Percentiles rank a stretch among this genome's conserved stretches.
Conservation (phyloP, 1,284 basidiomycete genomes). For the Amylostereum areolatum region DNA sequence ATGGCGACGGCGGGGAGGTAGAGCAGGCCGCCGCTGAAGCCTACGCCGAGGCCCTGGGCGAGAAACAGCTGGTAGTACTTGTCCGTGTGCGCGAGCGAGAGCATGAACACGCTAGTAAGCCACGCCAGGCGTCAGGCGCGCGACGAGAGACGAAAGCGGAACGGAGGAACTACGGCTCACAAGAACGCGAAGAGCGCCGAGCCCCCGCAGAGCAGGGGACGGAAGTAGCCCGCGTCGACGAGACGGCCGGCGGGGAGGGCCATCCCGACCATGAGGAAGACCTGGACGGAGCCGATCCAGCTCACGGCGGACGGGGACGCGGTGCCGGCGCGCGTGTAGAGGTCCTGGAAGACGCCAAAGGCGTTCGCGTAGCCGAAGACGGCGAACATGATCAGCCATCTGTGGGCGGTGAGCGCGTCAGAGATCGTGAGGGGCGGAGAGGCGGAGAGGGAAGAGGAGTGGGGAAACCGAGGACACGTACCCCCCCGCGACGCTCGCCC, state of each 20-base stretch:
- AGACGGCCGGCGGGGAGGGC: slow-evolving; percentile 14
- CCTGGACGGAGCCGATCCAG: slow-evolving; percentile 19
- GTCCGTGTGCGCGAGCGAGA: slow-evolving; percentile 12
- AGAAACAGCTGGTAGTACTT: slow-evolving; percentile 15
- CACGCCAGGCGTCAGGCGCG: not conserved
- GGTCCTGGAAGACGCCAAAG: slow-evolving; percentile 19
- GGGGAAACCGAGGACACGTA: not conserved
- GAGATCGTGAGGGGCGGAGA: too few species aligned
- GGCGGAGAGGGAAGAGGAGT: too few species aligned
- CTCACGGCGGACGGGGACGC: slow-evolving; percentile 15
- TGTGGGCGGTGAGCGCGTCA: not conserved
- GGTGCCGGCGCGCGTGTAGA: slow-evolving; percentile 11
- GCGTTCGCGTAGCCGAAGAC: slow-evolving; percentile 16
- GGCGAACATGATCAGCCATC: slow-evolving; percentile 12
- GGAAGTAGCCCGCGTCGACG: slow-evolving; percentile 16
- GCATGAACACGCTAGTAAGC: slow-evolving; percentile 13
- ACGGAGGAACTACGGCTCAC: not conserved
- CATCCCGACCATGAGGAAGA: slow-evolving; percentile 14
- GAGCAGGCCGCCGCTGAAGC: slow-evolving; percentile 35
- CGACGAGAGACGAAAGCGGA: not conserved
- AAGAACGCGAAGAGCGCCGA: slow-evolving; percentile 11
- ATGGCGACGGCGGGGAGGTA: slow-evolving; percentile 38
- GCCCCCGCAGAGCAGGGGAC: slow-evolving; percentile 9
- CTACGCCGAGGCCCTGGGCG: slow-evolving; percentile 33
- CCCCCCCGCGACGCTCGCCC: not conserved